Evolutionary conservation across 805 yeast species (phyloP).

Genomic region (Hanseniaspora mollemarum): DNA sequence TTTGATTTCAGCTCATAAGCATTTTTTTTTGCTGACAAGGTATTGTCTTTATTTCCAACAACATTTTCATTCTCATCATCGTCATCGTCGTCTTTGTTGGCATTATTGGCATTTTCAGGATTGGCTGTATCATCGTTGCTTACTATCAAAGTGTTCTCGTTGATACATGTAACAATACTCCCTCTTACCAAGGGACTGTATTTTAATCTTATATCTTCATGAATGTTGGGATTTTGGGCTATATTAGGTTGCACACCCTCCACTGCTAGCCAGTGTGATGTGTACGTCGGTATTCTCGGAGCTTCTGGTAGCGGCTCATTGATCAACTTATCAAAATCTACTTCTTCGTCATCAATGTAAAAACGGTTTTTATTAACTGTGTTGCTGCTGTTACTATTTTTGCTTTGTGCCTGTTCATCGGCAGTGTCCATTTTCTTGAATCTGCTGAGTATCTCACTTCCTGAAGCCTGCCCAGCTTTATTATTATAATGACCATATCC

Average conservation of each 20-base stretch:
- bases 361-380: constrained; percentile 46
- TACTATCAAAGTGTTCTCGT: constrained; percentile 33
- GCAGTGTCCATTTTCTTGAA: constrained; percentile 1
- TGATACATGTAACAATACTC: constrained; percentile 57
- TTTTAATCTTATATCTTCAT: constrained; percentile 51
- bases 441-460: constrained; percentile 14
- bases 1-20: constrained; percentile 4
- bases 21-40: neutral
- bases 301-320: constrained; percentile 92
- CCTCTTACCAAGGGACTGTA: constrained; percentile 74
- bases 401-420: neutral
- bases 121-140: constrained; percentile 17
- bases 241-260: constrained; percentile 98
- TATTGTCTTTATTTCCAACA: neutral
- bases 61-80: constrained; percentile 14
- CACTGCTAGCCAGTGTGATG: constrained; percentile 95
- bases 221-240: constrained; percentile 80
- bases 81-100: constrained; percentile 19
- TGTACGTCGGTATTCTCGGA: constrained; percentile 81
- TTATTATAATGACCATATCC: constrained; percentile 47
- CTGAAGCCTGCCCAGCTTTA: constrained; percentile 1
- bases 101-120: constrained; percentile 14
- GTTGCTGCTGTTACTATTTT: constrained; percentile 19
- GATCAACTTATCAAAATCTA: constrained; percentile 84
- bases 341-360: constrained; percentile 83